Base-by-base conservation (phyloP, 345 rosid species). In the Erysimum cheiranthoides region DNA sequence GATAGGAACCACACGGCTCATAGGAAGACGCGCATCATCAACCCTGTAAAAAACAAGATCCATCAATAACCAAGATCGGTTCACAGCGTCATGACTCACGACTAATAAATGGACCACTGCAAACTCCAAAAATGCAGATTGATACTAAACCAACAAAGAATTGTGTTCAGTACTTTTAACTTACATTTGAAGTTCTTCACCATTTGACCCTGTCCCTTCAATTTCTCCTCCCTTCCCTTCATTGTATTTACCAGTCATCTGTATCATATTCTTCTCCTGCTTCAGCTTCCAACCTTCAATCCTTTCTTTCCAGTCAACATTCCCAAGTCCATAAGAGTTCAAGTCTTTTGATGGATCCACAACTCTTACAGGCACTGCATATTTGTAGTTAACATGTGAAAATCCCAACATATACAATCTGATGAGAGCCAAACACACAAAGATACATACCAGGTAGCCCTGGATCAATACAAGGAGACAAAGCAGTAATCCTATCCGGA, bases 281-380 rank as follows among this genome's bases (percentile, higher is more conserved):
- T 90, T 94, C 70, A 90, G 87, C 78, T 94, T 92, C 97, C 98
- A 94, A 14, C 97, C 92, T 82, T 94, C 95, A 38, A 94, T 86
- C 53, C 97, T 89, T 78, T 92, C 97, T 85, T 94, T 94, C 98
- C 98, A 94, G 84, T 94, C 97, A 70, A 94, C 90, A 81, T 85
- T 89, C 17, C 87, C 92, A 73, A 94, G 92, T 64, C 98, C 98
- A 71, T 94, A 94, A 63, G 97, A 86, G 81, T 94, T 90, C 88
- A 94, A 86, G 84, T 92, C 98, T 78, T 90, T 94, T 4, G 98
- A 81, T 9, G 98, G 97, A 73, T 94, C 97, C 80, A 94, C 91
- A 61, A 90, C 86, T 75, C 98, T 86, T 46, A 75, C 66, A 68
- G 79, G 99, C 68, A 95, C 99, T 95, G 86, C 72, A 57, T 43